These are phyloP conservation scores for Pichia inconspicua DNA, from an alignment of 1,139 yeast genomes.

Conservation along the genomic window DNA sequence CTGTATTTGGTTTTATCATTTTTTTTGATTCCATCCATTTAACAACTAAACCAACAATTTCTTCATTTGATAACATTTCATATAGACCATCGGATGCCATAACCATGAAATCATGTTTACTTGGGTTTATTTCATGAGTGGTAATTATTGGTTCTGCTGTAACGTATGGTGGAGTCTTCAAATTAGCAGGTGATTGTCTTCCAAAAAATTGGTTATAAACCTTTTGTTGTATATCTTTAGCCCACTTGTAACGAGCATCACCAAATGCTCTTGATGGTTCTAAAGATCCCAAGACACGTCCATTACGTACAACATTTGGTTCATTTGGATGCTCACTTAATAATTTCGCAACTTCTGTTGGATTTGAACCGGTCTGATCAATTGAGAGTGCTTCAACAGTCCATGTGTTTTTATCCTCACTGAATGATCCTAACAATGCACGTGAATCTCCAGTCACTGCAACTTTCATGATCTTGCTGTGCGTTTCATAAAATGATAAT, in stretches of 20 bases:
- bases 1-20: slow-evolving; percentile 45
- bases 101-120: slow-evolving; percentile 76
- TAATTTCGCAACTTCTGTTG: slow-evolving; percentile 78
- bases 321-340: slow-evolving; percentile 88
- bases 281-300: slow-evolving; percentile 86
- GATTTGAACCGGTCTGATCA: slow-evolving; percentile 93
- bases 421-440: slow-evolving; percentile 74
- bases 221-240: slow-evolving; percentile 68
- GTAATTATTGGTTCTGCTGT: slow-evolving; percentile 94
- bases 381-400: slow-evolving; percentile 77
- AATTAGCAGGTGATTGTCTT: slow-evolving; percentile 67
- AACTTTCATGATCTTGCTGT: slow-evolving; percentile 62
- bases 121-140: slow-evolving; percentile 66
- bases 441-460: slow-evolving; percentile 97
- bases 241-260: slow-evolving; percentile 85
- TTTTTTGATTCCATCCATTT: slow-evolving; percentile 85
- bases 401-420: slow-evolving; percentile 62
- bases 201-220: slow-evolving; percentile 78
- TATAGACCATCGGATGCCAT: slow-evolving; percentile 93
- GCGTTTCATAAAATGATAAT: slow-evolving; percentile 77
- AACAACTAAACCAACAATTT: slow-evolving; percentile 84
- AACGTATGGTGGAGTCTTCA: slow-evolving; percentile 90
- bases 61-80: slow-evolving; percentile 87
- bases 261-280: slow-evolving; percentile 98
- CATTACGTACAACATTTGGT: slow-evolving; percentile 73